Conservation (phyloP, 805 yeast species). For the Hagleromyces aurorensis region DNA sequence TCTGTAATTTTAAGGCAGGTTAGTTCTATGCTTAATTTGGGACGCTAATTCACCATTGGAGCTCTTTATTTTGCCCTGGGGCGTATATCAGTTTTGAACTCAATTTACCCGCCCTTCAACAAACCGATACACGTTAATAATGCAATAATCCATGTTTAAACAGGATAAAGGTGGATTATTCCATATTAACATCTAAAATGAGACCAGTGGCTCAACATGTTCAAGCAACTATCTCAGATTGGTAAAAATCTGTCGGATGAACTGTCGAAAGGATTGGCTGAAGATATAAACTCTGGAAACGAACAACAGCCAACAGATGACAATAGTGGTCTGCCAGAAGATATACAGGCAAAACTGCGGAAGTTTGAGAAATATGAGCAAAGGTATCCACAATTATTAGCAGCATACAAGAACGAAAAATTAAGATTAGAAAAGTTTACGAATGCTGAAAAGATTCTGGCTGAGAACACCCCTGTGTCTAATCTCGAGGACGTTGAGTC, state of each 20-base stretch:
- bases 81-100: too few relatives aligned
- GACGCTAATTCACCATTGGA: too few relatives aligned
- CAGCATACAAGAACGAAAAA: constrained; percentile 81
- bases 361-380: constrained; percentile 84
- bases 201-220: constrained; percentile 37
- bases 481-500: constrained; percentile 65
- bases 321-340: constrained; percentile 45
- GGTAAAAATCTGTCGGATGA: constrained; percentile 61
- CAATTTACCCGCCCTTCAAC: too few relatives aligned
- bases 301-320: constrained; percentile 16
- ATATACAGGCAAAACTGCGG: constrained; percentile 51
- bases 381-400: constrained; percentile 76
- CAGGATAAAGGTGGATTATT: too few relatives aligned
- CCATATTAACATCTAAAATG: too few relatives aligned
- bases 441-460: constrained; percentile 58
- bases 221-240: constrained; percentile 50
- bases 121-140: too few relatives aligned
- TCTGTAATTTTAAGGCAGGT: too few relatives aligned
- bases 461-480: constrained; percentile 75
- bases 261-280: constrained; percentile 37
- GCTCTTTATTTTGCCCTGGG: too few relatives aligned
- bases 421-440: constrained; percentile 50
- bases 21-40: too few relatives aligned
- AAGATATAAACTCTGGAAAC: constrained; percentile 18
- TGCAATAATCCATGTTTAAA: too few relatives aligned